Evolutionary conservation across 345 rosid species (phyloP), one percentile per base, ranked within the genome.

Genomic region (Moringa oleifera): DNA sequence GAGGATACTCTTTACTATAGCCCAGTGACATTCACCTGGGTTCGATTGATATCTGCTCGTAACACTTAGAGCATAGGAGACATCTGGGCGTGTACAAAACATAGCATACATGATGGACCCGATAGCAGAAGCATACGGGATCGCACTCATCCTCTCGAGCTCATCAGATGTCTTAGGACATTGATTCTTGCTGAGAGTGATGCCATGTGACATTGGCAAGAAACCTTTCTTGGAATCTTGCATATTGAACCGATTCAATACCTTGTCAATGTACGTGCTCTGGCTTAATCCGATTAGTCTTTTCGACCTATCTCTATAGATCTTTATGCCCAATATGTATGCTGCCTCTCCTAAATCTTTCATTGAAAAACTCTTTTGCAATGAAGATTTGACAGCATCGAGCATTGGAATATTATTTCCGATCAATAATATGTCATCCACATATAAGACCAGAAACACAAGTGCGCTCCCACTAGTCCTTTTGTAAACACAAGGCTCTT

Each of bases 401-500:
- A 59, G 18, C 9, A 6, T 16, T 20, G 18, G 51, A 10, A 41
- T 59, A n/a, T 37, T 25, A 23, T 59, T 59, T 16, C 46, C 49
- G 7, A 57, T 57, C 0, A 57, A 57, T 57, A 57, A n/a, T n/a
- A n/a, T n/a, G n/a, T n/a, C n/a, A n/a, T n/a, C n/a, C n/a, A n/a
- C n/a, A n/a, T n/a, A n/a, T n/a, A 57, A 57, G 7, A 57, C 46
- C 23, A 25, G 21, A 4, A 57, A 28, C 1, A 36, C 45, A 18
- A 57, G 1, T 7, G 21, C 11, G 20, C 53, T 46, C 52, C 28
- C 0, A 59, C 51, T 59, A 59, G 20, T 53, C 24, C 45, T 59
- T 4, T 37, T 59, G 52, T 59, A 22, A 6, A 59, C 63, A 59
- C 51, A 46, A 59, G 25, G 51, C 18, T 59, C 53, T 37, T 20